phyloP scores from a whole-genome alignment of 768 basidiomycete species.

The Leucosporidium creatinivorum region DNA sequence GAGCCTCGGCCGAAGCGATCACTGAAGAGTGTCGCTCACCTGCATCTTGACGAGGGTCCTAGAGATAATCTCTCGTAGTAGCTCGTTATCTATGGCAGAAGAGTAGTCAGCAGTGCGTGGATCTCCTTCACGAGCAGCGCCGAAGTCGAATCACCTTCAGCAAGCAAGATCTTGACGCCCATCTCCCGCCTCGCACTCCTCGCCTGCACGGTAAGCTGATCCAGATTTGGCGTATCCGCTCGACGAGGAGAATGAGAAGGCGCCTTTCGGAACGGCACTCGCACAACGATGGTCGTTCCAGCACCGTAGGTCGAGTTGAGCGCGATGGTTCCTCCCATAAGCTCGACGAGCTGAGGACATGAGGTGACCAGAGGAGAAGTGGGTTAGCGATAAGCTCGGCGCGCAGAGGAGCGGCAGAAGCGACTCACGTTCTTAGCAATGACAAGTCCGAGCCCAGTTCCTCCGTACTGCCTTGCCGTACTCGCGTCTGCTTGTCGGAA shows the following conservation, averaged over 20 bases:
- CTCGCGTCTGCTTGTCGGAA: slow-evolving; percentile 28
- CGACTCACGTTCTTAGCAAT: slow-evolving; percentile 23
- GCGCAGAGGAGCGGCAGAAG: no score
- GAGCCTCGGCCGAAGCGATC: no score
- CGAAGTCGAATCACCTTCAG: slow-evolving; percentile 16
- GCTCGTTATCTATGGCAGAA: slow-evolving; percentile 6
- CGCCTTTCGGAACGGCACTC: slow-evolving; percentile 19
- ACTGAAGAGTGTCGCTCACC: neutral
- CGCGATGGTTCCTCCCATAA: slow-evolving; percentile 27
- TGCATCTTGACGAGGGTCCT: slow-evolving; percentile 10
- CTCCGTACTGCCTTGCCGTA: slow-evolving; percentile 24
- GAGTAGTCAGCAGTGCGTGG: no score
- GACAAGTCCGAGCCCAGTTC: slow-evolving; percentile 26
- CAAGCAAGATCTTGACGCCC: slow-evolving; percentile 14
- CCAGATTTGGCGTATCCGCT: no score
- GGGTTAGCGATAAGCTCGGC: neutral
- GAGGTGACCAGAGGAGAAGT: no score
- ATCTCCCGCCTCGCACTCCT: neutral
- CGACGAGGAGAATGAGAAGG: neutral
- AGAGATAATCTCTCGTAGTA: slow-evolving; percentile 17
- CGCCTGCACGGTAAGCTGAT: no score
- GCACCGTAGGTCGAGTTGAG: slow-evolving; percentile 3
- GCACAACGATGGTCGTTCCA: slow-evolving; percentile 18
- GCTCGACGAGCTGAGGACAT: slow-evolving; percentile 32
- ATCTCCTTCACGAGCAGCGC: no score